Percentiles rank a stretch among this genome's conserved stretches.
phyloP scores from a whole-genome alignment of 306 rosid genomes.

The Leucaena leucocephala region DNA sequence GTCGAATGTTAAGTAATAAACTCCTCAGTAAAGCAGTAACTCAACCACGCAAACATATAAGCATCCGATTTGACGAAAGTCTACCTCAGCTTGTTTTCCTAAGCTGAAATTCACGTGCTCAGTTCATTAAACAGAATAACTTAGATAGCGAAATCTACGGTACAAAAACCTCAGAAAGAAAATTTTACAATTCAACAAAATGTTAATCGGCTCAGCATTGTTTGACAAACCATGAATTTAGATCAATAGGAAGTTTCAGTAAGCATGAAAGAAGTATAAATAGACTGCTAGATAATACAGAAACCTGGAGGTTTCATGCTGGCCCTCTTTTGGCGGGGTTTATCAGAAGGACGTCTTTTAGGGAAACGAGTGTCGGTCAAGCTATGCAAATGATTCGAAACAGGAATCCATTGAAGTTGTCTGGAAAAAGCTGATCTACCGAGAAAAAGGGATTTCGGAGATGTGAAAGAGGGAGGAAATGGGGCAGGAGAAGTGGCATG shows the following conservation, averaged over 20 bases:
- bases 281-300: not conserved
- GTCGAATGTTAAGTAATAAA: not conserved
- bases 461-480: slow-evolving; percentile 33
- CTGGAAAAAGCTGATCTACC: slow-evolving; percentile 23
- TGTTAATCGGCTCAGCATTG: not conserved
- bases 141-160: not conserved
- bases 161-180: not conserved
- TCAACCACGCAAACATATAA: not conserved
- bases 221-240: not conserved
- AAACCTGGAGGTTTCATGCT: slow-evolving; percentile 74
- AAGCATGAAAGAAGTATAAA: not conserved
- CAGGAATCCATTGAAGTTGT: slow-evolving; percentile 51
- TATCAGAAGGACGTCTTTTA: slow-evolving; percentile 70
- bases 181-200: not conserved
- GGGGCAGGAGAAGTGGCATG: slow-evolving; percentile 15
- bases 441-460: slow-evolving; percentile 28
- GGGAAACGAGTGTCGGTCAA: slow-evolving; percentile 86
- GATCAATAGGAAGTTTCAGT: not conserved
- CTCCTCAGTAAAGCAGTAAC: not conserved
- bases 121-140: not conserved
- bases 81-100: not conserved
- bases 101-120: not conserved
- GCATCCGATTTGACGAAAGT: not conserved
- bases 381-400: slow-evolving; percentile 59
- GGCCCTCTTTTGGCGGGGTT: slow-evolving; percentile 79